phyloP scores from a whole-genome alignment of 192 early-diverging fungal species.

The Coemansia interrupta region DNA sequence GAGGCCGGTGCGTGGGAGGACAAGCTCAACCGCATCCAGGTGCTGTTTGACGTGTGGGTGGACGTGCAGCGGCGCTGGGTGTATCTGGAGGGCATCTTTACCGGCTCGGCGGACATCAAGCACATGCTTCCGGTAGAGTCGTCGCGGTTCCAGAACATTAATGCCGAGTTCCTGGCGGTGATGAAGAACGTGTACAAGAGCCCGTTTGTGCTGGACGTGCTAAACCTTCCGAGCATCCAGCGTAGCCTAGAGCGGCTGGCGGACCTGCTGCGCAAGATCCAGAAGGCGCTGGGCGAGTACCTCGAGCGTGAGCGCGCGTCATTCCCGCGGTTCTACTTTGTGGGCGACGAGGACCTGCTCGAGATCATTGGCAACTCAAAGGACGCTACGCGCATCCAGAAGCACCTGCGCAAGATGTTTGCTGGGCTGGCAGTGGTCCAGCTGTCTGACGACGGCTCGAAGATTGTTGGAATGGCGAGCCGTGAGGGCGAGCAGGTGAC shows the following conservation, averaged over 20 bases:
- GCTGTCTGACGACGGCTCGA: conserved; percentile 72
- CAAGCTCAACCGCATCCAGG: conserved; percentile 90
- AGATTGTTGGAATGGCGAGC: conserved; percentile 81
- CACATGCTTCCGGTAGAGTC: conserved; percentile 93
- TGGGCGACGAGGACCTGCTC: conserved; percentile 99
- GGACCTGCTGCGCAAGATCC: conserved; percentile 90
- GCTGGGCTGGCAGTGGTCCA: conserved; percentile 84
- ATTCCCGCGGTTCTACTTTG: conserved; percentile 99
- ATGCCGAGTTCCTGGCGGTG: conserved; percentile 94
- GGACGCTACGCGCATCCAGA: conserved; percentile 91
- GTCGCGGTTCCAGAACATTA: conserved; percentile 94
- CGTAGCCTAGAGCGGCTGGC: conserved; percentile 92
- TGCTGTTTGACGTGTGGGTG: conserved; percentile 99
- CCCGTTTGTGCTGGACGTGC: conserved; percentile 92
- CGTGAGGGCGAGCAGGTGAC: conserved; percentile 87
- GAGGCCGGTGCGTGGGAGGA: conserved; percentile 95
- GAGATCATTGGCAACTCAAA: conserved; percentile 99
- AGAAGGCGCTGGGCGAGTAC: conserved; percentile 98
- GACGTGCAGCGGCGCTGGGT: conserved; percentile 99
- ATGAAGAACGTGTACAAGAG: conserved; percentile 99
- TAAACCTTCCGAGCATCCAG: conserved; percentile 89
- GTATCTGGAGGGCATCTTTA: conserved; percentile 98
- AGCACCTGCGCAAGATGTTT: conserved; percentile 99
- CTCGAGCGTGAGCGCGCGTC: conserved; percentile 92
- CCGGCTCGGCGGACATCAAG: conserved; percentile 94